A percentile compares a stretch with the other conserved stretches of the same genome.
phyloP scores from a whole-genome alignment of 2,329 filamentous ascomycete genomes.

The Monilinia fructicola region DNA sequence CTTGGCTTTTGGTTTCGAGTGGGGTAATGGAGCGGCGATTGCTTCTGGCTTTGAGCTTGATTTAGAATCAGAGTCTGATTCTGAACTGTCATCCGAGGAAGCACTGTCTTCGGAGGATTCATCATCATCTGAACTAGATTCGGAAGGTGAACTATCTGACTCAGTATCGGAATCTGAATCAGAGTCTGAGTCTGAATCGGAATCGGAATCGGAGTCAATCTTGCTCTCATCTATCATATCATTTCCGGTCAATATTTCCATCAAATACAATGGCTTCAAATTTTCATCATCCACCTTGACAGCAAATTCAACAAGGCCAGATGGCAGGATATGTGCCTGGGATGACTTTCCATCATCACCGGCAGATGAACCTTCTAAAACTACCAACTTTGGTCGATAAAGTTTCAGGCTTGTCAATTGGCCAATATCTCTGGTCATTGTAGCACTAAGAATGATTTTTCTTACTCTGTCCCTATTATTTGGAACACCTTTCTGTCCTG shows the following conservation, averaged over 20 bases:
- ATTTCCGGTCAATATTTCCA: slow-evolving; percentile 67
- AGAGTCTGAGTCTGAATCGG: slow-evolving; percentile 23
- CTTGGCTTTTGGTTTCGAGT: neutral
- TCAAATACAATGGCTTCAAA: slow-evolving; percentile 80
- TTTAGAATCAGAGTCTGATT: slow-evolving; percentile 10
- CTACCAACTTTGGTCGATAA: slow-evolving; percentile 70
- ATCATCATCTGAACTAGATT: neutral
- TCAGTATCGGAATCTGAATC: slow-evolving; percentile 23
- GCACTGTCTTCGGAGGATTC: slow-evolving; percentile 17
- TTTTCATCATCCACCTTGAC: slow-evolving; percentile 67
- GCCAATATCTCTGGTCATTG: slow-evolving; percentile 83
- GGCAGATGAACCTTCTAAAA: slow-evolving; percentile 57
- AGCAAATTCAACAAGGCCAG: slow-evolving; percentile 61
- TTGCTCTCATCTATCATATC: slow-evolving; percentile 46
- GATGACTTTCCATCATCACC: slow-evolving; percentile 44
- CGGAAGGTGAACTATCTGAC: slow-evolving; percentile 23
- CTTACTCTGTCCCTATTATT: slow-evolving; percentile 48
- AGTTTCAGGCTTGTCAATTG: slow-evolving; percentile 74
- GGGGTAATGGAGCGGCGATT: neutral
- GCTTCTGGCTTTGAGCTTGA: slow-evolving; percentile 19
- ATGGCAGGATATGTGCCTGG: slow-evolving; percentile 58
- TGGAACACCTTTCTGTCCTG: neutral
- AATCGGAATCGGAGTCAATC: slow-evolving; percentile 40
- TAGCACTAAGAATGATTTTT: slow-evolving; percentile 88
- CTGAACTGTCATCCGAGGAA: slow-evolving; percentile 15